Base-by-base conservation (phyloP, 1,139 yeast species). In the Suhomyces anneliseae region DNA sequence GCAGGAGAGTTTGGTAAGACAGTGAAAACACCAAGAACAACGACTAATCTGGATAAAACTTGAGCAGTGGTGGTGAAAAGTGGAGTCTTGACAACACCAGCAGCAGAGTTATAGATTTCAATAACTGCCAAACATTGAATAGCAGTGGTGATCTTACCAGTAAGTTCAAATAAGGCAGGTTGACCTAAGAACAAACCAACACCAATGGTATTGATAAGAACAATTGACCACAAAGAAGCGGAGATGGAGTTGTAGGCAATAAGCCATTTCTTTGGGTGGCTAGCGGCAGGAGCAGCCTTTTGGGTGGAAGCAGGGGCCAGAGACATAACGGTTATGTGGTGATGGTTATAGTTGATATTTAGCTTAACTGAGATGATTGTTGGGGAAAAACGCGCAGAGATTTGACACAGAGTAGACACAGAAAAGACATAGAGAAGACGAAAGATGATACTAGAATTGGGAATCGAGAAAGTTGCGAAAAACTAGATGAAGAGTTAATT, bases 31-130 rank as follows among this genome's bases (percentile, higher is more conserved):
- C 98, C 97, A 74, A 89, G 77, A 14, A 90, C 96, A 40, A 93
- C 79, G 54, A 92, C 70, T 48, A 92, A 70, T 51, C 99, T 78
- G 10, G 97, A 90, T 11, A 85, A 78, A 1, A 93, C 96, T 67
- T 93, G 99, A 61, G 90, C 85, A 14, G 74, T 76, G 0, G 97
- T 90, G 34, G 97, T 93, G 50, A 85, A 60, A 8, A 92, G 57
- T 1, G 98, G 97, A 5, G 98, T 85, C 54, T 85, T 82, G 31
- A 93, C 99, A 45, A 85, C 73, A 0, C 93, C 98, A 2, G 81
- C 65, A 4, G 82, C 74, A 2, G 97, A 80, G 66, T 93, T 95
- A 58, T 82, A 74, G 34, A 93, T 81, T 64, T 93, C 99, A 42
- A 88, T 75, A 2, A 90, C 55, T 0, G 99, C 98, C 50, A 84